These are phyloP conservation scores for Podaxis sp. DNA, from an alignment of 768 basidiomycete genomes.

Conservation along the genomic window DNA sequence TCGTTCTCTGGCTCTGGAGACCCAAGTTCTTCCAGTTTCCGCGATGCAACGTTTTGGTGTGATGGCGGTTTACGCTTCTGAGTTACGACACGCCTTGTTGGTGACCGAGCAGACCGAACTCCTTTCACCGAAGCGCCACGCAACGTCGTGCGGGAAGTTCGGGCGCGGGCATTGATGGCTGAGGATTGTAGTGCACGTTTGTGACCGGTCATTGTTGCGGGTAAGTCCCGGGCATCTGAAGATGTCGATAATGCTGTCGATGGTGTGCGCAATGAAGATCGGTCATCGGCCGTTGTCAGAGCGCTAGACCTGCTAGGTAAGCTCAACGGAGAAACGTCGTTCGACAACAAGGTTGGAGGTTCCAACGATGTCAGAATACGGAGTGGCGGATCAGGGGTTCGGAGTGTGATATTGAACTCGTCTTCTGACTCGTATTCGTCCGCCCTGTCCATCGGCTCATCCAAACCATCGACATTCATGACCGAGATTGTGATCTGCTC, in stretches of 20 bases:
- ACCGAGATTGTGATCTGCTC: slow-evolving; percentile 26
- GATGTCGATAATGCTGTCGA: slow-evolving; percentile 39
- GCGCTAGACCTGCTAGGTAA: slow-evolving; percentile 30
- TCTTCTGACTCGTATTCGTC: slow-evolving; percentile 48
- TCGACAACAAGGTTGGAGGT: not conserved
- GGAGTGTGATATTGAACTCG: slow-evolving; percentile 62
- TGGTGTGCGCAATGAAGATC: slow-evolving; percentile 32
- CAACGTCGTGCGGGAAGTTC: not conserved
- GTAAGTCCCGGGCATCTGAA: slow-evolving; percentile 4
- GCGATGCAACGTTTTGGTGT: not conserved
- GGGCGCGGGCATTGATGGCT: not conserved
- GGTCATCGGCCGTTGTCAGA: slow-evolving; percentile 34
- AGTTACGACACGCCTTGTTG: not conserved
- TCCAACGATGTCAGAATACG: slow-evolving; percentile 6
- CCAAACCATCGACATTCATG: slow-evolving; percentile 27
- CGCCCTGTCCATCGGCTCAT: slow-evolving; percentile 17
- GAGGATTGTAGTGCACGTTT: slow-evolving; percentile 4
- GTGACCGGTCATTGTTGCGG: not conserved
- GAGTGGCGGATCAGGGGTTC: slow-evolving; percentile 46
- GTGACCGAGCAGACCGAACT: not conserved
- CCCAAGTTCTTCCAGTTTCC: not conserved
- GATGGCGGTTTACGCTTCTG: not conserved
- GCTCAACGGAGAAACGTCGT: slow-evolving; percentile 17
- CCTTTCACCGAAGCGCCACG: not conserved
- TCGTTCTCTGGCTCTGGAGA: not conserved